Evolutionary conservation across 805 yeast species (phyloP).

Genomic region (Candida dendrica): DNA sequence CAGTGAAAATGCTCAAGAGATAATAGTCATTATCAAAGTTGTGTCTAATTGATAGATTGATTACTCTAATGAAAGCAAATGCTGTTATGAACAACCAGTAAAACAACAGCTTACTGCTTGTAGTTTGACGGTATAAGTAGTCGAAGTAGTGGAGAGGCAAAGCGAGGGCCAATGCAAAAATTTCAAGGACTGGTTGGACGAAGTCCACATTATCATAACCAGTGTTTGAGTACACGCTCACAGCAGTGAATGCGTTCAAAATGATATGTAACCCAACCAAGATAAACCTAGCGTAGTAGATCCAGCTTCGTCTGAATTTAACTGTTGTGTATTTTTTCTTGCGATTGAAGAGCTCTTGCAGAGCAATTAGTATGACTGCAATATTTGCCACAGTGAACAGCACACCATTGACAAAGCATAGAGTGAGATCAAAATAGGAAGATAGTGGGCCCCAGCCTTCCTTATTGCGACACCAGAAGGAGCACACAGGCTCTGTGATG

Average conservation of each 20-base stretch:
- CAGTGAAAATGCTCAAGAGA: constrained; percentile 25
- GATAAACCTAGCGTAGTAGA: constrained; percentile 25
- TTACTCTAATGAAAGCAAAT: constrained; percentile 38
- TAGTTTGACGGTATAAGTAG: constrained; percentile 53
- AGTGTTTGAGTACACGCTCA: constrained; percentile 11
- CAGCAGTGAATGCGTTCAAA: constrained; percentile 17
- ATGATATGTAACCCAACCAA: constrained; percentile 26
- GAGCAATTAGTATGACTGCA: constrained; percentile 37
- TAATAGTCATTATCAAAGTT: constrained; percentile 17
- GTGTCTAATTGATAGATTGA: constrained; percentile 29
- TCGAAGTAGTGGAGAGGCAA: constrained; percentile 62
- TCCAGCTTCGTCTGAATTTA: constrained; percentile 33
- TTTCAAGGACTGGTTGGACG: constrained; percentile 30
- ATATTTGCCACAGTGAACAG: constrained; percentile 35
- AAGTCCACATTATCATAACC: constrained; percentile 21
- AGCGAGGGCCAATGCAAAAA: constrained; percentile 43
- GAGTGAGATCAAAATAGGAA: constrained; percentile 47
- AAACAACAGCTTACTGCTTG: constrained; percentile 61
- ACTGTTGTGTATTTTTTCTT: constrained; percentile 14
- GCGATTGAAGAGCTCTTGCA: constrained; percentile 25
- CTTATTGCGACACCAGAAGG: constrained; percentile 16
- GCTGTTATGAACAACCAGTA: constrained; percentile 64
- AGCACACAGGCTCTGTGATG: constrained; percentile 1
- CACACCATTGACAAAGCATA: constrained; percentile 51
- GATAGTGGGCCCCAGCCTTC: constrained; percentile 40